Evolutionary conservation across 2,329 filamentous ascomycete genomes (phyloP), one percentile per base, ranked within the genome.

Genomic region (Anthostomella pinea): DNA sequence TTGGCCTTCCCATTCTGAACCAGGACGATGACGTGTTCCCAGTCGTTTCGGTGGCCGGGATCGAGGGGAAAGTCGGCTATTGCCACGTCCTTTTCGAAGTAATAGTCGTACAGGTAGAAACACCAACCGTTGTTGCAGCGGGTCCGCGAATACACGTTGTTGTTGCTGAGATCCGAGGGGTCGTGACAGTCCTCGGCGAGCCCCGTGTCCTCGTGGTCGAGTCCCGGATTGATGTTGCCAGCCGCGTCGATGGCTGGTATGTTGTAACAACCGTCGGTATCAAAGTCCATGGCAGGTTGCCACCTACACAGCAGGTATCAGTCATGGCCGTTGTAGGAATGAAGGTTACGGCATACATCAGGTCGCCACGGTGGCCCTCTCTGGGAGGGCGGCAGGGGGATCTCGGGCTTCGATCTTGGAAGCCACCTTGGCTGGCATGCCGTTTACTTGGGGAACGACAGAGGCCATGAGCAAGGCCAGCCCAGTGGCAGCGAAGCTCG

Each of bases 101-200:
- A 70, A 53, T 70, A 69, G 42, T 59, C 65, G 51, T 70, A 70
- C 18, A 69, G 28, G 49, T 66, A 60, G 10, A 59, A 58, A 52
- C 67, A 71, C 66, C 65, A 69, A 39, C 60, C 60, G 46, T 60
- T 59, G 47, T 69, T 70, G 56, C 68, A 70, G 4, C 63, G 60
- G 43, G 57, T 52, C 4, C 67, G 65, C 3, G 58, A 55, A 53
- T 69, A 70, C 27, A 68, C 64, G 44, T 70, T 66, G 50, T 58
- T 62, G 40, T 66, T 62, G 11, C 51, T 41, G 18, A 68, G 56
- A 33, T 63, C 58, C 9, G 48, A 52, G 15, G 45, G 43, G 34
- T 64, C 58, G 9, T 55, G 60, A 48, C 65, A 68, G 26, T 45
- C 49, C 14, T 43, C 20, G 4, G 56, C 45, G 14, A 52, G 35